phyloP scores from a whole-genome alignment of 768 basidiomycete genomes.

The Phaffia australis region DNA sequence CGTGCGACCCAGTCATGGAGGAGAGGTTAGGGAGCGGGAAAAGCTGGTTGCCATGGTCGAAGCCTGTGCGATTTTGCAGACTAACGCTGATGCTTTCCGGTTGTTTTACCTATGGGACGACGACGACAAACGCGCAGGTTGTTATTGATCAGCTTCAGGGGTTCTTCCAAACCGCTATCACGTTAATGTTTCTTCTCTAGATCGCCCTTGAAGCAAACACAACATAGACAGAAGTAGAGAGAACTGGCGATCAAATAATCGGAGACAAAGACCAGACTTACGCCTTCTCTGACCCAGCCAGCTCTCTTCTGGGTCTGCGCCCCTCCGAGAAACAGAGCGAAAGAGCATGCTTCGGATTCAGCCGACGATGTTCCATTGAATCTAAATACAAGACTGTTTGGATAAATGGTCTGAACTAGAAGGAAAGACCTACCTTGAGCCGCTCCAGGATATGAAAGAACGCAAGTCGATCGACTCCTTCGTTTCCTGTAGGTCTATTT shows the following conservation, averaged over 20 bases:
- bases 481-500: conserved; percentile 16
- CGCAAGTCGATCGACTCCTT: conserved; percentile 14
- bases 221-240: neutral
- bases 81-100: no score
- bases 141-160: no score
- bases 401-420: neutral
- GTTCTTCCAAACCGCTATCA: no score
- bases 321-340: neutral
- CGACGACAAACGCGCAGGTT: conserved; percentile 46
- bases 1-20: no score
- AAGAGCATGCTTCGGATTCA: neutral
- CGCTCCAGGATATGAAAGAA: conserved; percentile 26
- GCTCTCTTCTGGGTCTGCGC: conserved; percentile 90
- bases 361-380: neutral
- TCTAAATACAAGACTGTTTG: neutral
- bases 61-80: no score
- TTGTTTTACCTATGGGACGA: no score
- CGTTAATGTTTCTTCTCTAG: neutral
- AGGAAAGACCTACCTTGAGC: conserved; percentile 16
- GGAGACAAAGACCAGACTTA: conserved; percentile 36
- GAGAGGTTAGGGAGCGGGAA: no score
- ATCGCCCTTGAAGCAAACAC: neutral
- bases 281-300: conserved; percentile 81
- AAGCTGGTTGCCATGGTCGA: neutral
- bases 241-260: conserved; percentile 17